A percentile compares a stretch with the other conserved stretches of the same genome.
These are phyloP conservation scores for Escallonia herrerae DNA, from an alignment of 129 eudicot species.

Conservation along the genomic window DNA sequence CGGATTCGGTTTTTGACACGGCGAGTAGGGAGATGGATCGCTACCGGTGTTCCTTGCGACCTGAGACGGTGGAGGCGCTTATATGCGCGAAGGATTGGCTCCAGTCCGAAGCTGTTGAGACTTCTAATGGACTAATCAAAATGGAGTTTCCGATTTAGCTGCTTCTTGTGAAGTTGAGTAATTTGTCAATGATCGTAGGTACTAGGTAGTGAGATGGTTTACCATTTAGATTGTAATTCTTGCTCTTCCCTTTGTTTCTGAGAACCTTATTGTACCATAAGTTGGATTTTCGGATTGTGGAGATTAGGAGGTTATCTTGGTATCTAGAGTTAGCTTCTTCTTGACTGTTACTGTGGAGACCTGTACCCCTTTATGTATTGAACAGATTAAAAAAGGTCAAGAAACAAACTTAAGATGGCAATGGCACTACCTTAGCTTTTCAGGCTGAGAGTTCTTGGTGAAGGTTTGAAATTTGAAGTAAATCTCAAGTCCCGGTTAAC, in stretches of 20 bases:
- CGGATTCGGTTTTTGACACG: constrained; percentile 47
- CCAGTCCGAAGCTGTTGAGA: constrained; percentile 23
- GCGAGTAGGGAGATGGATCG: constrained; percentile 57
- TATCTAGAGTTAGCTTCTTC: no score
- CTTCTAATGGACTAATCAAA: constrained; percentile 27
- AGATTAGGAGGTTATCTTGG: no score
- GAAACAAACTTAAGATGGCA: no score
- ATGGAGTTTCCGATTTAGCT: constrained; percentile 61
- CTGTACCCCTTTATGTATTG: no score
- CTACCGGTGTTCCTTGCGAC: constrained; percentile 54
- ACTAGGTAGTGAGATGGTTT: neutral
- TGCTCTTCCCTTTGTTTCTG: neutral
- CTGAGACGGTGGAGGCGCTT: constrained; percentile 76
- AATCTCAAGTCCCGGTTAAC: no score
- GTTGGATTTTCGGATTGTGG: no score
- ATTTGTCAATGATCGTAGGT: neutral
- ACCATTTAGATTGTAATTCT: neutral
- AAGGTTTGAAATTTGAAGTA: no score
- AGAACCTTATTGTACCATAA: no score
- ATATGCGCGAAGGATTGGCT: constrained; percentile 77
- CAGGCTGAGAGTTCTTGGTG: no score
- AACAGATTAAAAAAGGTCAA: no score
- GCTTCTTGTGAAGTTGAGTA: neutral
- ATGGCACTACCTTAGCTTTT: no score
- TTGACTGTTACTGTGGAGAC: no score